Evolutionary conservation across 495 filamentous ascomycete species (phyloP), one percentile per base, ranked within the genome.

Genomic region (Penicillium fimorum): DNA sequence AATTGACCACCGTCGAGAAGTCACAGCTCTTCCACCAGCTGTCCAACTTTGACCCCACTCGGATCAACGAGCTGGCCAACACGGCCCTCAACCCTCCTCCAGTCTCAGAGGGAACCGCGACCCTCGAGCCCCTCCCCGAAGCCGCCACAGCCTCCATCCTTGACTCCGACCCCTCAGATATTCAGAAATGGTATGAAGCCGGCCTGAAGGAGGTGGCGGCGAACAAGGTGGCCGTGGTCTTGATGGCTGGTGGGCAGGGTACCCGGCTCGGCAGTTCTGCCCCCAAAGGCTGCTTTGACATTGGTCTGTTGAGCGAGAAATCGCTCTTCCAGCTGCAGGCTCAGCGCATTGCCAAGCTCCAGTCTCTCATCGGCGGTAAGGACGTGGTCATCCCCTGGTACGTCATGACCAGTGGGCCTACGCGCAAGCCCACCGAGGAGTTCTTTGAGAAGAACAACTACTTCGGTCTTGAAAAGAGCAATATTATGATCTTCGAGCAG

Each of bases 391-490:
- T 99, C 30, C 95, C 94, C 7, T 99, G 94, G 94, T 99, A 97
- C 76, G 88, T 99, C 66, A 99, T 99, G 94, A 99, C 94, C 57
- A 96, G 91, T 63, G 94, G 94, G 10, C 95, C 94, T n/a, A 99
- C 94, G 12, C 83, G 92, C 61, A 83, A 84, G 51, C 89, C 92
- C 10, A 99, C 94, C 8, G 90, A 96, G 80, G 81, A 87, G 52
- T 99, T 92, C 79, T 99, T 99, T 72, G 77, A 88, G 72, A 76
- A 95, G 69, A 78, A 97, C 74, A 82, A 83, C 25, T 97, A 91
- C 73, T 99, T 99, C 68, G 93, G 95, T 2, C 75, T 99, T 47
- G 74, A 86, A 45, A 82, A 90, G 70, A 85, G 87, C 70, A 91
- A 97, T 70, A 87, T 99, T 48, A 71, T 87, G 50, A 87, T 99